phyloP scores from a whole-genome alignment of 371 early-diverging fungal genomes.

The Apophysomyces elegans region DNA sequence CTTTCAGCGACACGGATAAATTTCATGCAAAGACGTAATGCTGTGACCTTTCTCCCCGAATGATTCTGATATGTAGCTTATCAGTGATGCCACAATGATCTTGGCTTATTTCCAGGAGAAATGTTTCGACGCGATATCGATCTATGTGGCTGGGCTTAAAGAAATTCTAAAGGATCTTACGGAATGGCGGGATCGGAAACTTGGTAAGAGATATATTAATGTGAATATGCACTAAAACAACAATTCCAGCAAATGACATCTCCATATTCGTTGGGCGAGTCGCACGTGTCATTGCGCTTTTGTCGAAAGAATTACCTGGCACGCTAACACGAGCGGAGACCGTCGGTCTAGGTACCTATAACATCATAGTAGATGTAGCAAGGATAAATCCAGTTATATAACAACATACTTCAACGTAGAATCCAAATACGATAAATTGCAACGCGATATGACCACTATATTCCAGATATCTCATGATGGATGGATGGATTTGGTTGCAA shows the following conservation, averaged over 20 bases:
- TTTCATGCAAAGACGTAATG: conserved; percentile 35
- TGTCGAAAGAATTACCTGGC: conserved; percentile 40
- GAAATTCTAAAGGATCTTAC: conserved; percentile 18
- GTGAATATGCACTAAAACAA: background rate
- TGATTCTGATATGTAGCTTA: background rate
- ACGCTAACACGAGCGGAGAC: conserved; percentile 15
- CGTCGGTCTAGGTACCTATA: no score
- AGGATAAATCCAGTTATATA: background rate
- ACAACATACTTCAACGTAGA: conserved; percentile 20
- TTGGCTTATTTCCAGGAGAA: conserved; percentile 32
- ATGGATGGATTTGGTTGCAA: conserved; percentile 48
- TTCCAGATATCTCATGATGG: conserved; percentile 41
- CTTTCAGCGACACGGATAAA: conserved; percentile 17
- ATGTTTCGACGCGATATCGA: conserved; percentile 24
- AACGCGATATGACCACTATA: conserved; percentile 22
- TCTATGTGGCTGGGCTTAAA: conserved; percentile 21
- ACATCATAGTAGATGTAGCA: no score
- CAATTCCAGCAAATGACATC: conserved; percentile 23
- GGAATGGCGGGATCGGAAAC: conserved; percentile 22
- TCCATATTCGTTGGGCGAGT: conserved; percentile 42
- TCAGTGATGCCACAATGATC: conserved; percentile 35
- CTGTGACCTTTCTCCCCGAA: no score
- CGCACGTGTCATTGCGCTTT: conserved; percentile 32
- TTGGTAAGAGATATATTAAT: background rate
- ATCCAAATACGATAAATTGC: conserved; percentile 28